Evolutionary conservation across 1,284 basidiomycete species (phyloP), one percentile per base, ranked within the genome.

Genomic region (Papiliotrema fonsecae): DNA sequence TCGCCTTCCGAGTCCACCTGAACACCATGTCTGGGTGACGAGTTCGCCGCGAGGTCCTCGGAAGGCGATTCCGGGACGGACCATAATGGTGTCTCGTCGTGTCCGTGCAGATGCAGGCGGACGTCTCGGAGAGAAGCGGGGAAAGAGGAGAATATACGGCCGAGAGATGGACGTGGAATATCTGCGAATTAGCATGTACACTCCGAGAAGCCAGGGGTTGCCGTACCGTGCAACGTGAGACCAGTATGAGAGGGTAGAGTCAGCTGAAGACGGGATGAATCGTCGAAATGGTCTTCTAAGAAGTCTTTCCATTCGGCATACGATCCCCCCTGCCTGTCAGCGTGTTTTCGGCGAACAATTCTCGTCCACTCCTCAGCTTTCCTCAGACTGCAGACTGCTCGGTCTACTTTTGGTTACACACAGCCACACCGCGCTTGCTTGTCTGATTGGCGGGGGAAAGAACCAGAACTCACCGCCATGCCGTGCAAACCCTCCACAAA

Each of bases 171-270:
- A 6, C 18, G 14, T 21, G 37, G 24, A 13, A 39, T 16, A 22
- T 39, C 37, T 44, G 28, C n/a, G 30, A 10, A 22, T 24, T 21
- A 44, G 42, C 42, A n/a, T n/a, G n/a, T n/a, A n/a, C n/a, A n/a
- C n/a, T n/a, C n/a, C n/a, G n/a, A n/a, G n/a, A n/a, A n/a, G n/a
- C n/a, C n/a, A n/a, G n/a, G n/a, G n/a, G n/a, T n/a, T 6, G 14
- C 31, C 42, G 6, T 24, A 44, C 42, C 31, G 30, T 32, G 35
- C 28, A 44, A n/a, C 27, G 16, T 21, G 10, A 32, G 11, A 25
- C 31, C 30, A 25, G 31, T 41, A 25, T n/a, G 16, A 22, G 42
- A 34, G 9, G 31, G 11, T 13, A 44, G 13, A 14, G 31, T 9
- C n/a, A 44, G 27, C 28, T 44, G 42, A 5, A 44, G 14, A 3